Evolutionary conservation across 106 monocot species (phyloP).

Genomic region (Amphibolis antarctica): DNA sequence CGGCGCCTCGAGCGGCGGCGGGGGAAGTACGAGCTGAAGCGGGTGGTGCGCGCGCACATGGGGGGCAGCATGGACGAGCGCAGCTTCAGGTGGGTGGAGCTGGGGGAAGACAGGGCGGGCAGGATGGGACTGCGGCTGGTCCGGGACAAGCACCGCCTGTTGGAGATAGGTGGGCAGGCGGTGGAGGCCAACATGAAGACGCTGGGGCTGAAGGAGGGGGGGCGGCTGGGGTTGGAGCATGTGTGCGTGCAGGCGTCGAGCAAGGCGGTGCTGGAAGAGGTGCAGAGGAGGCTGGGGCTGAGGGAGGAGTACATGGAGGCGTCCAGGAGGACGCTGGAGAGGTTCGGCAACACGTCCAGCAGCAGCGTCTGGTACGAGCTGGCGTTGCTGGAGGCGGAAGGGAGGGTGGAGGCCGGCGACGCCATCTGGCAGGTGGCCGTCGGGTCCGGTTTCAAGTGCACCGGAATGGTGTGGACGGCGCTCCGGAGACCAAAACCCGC

Average conservation of each 20-base stretch:
- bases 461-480: conserved; percentile 20
- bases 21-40: conserved; percentile 12
- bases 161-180: background rate
- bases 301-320: conserved; percentile 13
- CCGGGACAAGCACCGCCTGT: background rate
- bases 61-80: background rate
- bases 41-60: conserved; percentile 8
- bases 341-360: conserved; percentile 22
- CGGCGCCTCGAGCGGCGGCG: conserved; percentile 7
- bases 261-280: conserved; percentile 6
- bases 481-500: background rate
- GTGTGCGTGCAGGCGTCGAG: conserved; percentile 12
- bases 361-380: conserved; percentile 22
- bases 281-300: conserved; percentile 12
- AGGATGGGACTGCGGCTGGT: background rate
- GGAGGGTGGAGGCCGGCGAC: conserved; percentile 9
- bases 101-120: background rate
- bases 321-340: conserved; percentile 12
- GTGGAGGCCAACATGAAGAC: conserved; percentile 3
- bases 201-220: background rate
- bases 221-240: conserved; percentile 9
- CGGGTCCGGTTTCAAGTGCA: conserved; percentile 34
- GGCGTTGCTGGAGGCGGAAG: conserved; percentile 9
- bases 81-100: conserved; percentile 1
- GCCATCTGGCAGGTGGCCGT: conserved; percentile 24